These are phyloP conservation scores for Fonsecaea multimorphosa DNA, from an alignment of 2,329 filamentous ascomycete species.

Conservation along the genomic window DNA sequence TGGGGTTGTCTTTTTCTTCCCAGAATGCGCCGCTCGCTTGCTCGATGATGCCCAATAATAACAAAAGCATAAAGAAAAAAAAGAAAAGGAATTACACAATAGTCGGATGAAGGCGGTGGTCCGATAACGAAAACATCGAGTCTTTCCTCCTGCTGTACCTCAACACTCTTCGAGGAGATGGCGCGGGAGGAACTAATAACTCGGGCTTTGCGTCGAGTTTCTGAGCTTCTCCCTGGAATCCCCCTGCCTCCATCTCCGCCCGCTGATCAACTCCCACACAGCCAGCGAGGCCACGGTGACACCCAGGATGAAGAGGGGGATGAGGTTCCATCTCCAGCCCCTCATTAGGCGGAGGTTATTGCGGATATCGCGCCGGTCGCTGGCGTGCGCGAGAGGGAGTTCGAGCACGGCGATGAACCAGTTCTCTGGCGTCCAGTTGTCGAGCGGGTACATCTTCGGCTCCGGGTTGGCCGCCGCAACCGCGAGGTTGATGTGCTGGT, in stretches of 20 bases:
- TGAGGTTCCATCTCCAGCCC: slow-evolving; percentile 38
- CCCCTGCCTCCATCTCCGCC: slow-evolving; percentile 19
- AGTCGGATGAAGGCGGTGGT: background rate
- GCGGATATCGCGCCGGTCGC: slow-evolving; percentile 31
- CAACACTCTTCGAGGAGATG: background rate
- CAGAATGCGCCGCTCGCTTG: background rate
- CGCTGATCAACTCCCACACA: slow-evolving; percentile 24
- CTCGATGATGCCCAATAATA: background rate
- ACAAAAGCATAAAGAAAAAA: background rate
- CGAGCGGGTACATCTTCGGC: slow-evolving; percentile 42
- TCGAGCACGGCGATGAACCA: slow-evolving; percentile 38
- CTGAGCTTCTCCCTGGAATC: slow-evolving; percentile 30
- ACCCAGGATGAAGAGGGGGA: slow-evolving; percentile 37
- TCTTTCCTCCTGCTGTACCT: background rate
- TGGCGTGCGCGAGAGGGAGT: slow-evolving; percentile 29
- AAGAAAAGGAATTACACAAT: background rate
- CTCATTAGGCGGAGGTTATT: slow-evolving; percentile 36
- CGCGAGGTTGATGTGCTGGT: slow-evolving; percentile 39
- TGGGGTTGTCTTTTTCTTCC: background rate
- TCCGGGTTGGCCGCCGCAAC: slow-evolving; percentile 42
- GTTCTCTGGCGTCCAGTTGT: slow-evolving; percentile 40
- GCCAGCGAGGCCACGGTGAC: slow-evolving; percentile 27
- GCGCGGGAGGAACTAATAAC: background rate
- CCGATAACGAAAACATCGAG: background rate
- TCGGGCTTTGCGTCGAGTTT: slow-evolving; percentile 11